These are phyloP conservation scores for Calonectria leucothoes DNA, from an alignment of 2,329 filamentous ascomycete species.

Conservation along the genomic window DNA sequence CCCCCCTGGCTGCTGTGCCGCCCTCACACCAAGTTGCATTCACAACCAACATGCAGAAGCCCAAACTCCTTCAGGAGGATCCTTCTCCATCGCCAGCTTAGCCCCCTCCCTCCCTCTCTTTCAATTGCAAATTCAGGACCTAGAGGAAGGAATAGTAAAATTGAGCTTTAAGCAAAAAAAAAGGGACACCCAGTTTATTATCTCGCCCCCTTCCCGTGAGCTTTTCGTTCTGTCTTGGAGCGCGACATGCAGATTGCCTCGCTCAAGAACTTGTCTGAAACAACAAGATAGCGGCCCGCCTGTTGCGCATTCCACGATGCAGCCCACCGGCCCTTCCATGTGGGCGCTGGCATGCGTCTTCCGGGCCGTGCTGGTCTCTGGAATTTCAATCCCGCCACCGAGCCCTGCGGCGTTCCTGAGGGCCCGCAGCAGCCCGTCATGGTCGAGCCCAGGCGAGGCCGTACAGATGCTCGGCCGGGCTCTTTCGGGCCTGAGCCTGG, in stretches of 20 bases:
- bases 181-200: too few species aligned
- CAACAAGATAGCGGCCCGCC: not conserved
- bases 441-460: not conserved
- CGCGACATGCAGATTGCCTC: not conserved
- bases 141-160: not conserved
- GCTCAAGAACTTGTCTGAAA: not conserved
- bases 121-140: not conserved
- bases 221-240: too few species aligned
- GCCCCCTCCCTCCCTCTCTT: too few species aligned
- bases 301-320: not conserved
- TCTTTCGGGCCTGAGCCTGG: not conserved
- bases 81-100: not conserved
- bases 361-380: not conserved
- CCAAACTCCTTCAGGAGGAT: conserved; percentile 10
- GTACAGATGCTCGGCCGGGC: not conserved
- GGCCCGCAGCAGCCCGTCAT: not conserved
- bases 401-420: not conserved
- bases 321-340: not conserved
- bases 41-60: conserved; percentile 17
- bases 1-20: not conserved
- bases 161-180: too few species aligned
- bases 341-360: not conserved
- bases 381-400: conserved; percentile 2
- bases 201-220: not conserved
- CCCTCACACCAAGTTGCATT: not conserved